Evolutionary conservation across 1,284 basidiomycete genomes (phyloP), one percentile per base, ranked within the genome.

Genomic region (Jaminaea rosea): DNA sequence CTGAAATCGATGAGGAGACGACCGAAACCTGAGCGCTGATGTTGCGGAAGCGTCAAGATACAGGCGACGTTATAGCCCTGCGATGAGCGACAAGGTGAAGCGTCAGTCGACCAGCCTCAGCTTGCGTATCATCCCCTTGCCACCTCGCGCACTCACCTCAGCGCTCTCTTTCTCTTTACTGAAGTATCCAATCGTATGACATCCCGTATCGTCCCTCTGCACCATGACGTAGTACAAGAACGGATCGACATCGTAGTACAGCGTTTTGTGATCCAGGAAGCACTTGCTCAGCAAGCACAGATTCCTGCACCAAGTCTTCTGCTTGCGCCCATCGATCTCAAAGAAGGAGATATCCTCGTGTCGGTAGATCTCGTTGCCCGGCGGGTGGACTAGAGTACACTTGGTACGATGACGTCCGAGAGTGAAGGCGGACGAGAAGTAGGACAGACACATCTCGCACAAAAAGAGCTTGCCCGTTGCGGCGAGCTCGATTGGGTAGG

Each of bases 221-320:
- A 92, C 88, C 78, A 96, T 90, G 65, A 98, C 88, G 76, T 99
- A 99, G 77, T 98, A 99, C 27, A 99, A 78, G 77, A 99, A 99
- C 0, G 94, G 94, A 75, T 98, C 94, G 55, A 98, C 94, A 75
- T 99, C 94, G 77, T 99, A 98, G 77, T 98, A 98, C 39, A 99
- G 82, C 19, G 93, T 97, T 77, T 99, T 99, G 79, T 97, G 93
- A 73, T 98, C 92, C 61, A 99, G 82, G 75, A 98, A 99, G 89
- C 97, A 96, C 77, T 97, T 98, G 52, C 93, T 93, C 26, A 99
- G 80, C 50, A 99, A 80, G 76, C 94, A 98, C n/a, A 99, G 81
- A 73, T 99, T 97, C 75, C 98, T 94, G 74, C 94, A 98, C 76
- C 97, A 99, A 67, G 97, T 97, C 53, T 97, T 98, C 80, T 96